Evolutionary conservation across 768 basidiomycete species (phyloP).

Genomic region (Amanita phalloides): DNA sequence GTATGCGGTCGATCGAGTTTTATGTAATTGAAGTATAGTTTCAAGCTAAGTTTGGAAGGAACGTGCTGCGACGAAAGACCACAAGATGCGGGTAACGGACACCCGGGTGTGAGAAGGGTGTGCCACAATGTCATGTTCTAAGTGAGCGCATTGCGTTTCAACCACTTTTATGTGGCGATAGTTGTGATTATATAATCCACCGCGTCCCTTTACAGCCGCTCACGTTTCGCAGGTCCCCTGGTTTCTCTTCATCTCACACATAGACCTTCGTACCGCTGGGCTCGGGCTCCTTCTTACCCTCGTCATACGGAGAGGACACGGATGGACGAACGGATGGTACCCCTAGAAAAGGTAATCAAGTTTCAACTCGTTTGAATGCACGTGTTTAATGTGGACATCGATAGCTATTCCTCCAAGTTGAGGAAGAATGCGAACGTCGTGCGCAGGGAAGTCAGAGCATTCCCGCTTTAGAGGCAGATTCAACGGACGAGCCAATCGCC

Average conservation of each 20-base stretch:
- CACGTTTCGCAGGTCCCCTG: background rate
- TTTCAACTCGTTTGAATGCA: background rate
- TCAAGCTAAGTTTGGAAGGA: no score
- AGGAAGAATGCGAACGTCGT: conserved; percentile 43
- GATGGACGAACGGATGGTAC: conserved; percentile 17
- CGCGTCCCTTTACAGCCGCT: background rate
- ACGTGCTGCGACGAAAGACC: no score
- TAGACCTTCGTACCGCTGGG: background rate
- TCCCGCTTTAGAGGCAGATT: conserved; percentile 6
- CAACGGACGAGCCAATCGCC: conserved; percentile 2
- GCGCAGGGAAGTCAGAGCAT: conserved; percentile 20
- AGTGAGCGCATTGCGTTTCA: no score
- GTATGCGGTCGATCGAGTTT: no score
- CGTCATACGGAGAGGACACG: background rate
- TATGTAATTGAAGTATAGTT: no score
- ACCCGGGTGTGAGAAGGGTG: no score
- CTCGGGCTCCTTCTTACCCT: background rate
- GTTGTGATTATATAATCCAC: no score
- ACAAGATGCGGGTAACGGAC: no score
- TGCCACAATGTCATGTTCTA: no score
- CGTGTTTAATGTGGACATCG: background rate
- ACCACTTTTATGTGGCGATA: no score
- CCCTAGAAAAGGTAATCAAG: conserved; percentile 19
- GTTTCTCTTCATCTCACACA: background rate
- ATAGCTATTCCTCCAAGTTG: conserved; percentile 51